Base-by-base conservation (phyloP, 106 monocot genomes). In the Narthecium ossifragum region DNA sequence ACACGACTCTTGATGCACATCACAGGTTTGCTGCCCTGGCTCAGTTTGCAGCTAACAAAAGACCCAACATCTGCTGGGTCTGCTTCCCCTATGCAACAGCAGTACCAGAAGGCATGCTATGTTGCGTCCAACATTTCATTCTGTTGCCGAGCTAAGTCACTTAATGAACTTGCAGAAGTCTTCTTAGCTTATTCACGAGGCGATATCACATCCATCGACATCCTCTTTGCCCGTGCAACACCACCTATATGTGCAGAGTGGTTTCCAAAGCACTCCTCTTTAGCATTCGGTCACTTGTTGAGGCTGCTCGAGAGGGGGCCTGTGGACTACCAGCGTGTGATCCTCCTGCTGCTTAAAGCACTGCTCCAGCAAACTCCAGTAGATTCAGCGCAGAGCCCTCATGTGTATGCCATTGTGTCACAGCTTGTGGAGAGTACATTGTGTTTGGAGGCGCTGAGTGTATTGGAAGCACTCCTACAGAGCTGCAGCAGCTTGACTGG, bases 1-100 rank as follows among this genome's bases (percentile, higher is more conserved):
- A 98, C 91, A 49, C 78, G 98, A 55, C 81, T 98, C 8, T 67
- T 98, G 32, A 98, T 98, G 98, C 87, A 98, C 34, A 77, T 91
- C 29, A 91, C 59, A 3, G 98, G 90, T n/a, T 60, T 87, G n/a
- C 72, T 98, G 17, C 98, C 98, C 2, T 98, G 98, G 98, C 79
- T 98, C 0, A 81, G 87, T 22, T 60, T 98, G 28, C 98, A 91
- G 64, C 76, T 98, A 11, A 59, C 55, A 0, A 75, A 15, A 21
- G 84, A 96, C 21, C 27, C 53, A 0, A 25, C 63, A 48, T 29
- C 60, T 12, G 5, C 55, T 23, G 55, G 41, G 11, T 60, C 55
- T 26, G 34, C 73, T 46, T 80, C 83, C 37, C 67, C 77, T 31
- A 38, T 76, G 3, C 87, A 82, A 47, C 71, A 70, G 34, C 75